Evolutionary conservation across 2,329 filamentous ascomycete species (phyloP).

Genomic region (Apiospora koreana): DNA sequence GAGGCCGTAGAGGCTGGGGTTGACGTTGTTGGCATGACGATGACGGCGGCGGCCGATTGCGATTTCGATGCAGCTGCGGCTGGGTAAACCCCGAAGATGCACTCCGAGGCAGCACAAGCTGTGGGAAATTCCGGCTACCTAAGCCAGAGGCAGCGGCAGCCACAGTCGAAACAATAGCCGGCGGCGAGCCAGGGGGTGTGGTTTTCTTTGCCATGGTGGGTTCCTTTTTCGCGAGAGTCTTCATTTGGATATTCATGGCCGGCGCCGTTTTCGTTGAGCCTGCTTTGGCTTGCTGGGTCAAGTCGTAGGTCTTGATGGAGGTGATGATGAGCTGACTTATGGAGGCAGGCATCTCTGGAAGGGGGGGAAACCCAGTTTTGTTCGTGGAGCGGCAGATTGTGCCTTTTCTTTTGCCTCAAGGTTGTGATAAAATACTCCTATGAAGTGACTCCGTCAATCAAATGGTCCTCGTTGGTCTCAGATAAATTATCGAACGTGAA

Average conservation of each 20-base stretch:
- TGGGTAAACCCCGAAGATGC: neutral
- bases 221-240: neutral
- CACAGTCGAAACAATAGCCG: neutral
- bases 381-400: neutral
- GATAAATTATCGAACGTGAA: neutral
- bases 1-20: no score
- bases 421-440: neutral
- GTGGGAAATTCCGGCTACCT: neutral
- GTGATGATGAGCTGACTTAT: neutral
- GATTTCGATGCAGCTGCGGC: neutral
- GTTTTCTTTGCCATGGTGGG: neutral
- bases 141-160: neutral
- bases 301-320: neutral
- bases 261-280: neutral
- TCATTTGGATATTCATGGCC: neutral
- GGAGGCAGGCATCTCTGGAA: neutral
- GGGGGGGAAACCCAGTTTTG: no score
- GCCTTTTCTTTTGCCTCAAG: neutral
- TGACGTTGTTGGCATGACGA: neutral
- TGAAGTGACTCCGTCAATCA: neutral
- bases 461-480: neutral
- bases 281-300: neutral
- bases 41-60: neutral
- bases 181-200: neutral
- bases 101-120: neutral